Percentiles rank a stretch among this genome's conserved stretches.
These are phyloP conservation scores for Mycena galopus DNA, from an alignment of 768 basidiomycete genomes.

Conservation along the genomic window DNA sequence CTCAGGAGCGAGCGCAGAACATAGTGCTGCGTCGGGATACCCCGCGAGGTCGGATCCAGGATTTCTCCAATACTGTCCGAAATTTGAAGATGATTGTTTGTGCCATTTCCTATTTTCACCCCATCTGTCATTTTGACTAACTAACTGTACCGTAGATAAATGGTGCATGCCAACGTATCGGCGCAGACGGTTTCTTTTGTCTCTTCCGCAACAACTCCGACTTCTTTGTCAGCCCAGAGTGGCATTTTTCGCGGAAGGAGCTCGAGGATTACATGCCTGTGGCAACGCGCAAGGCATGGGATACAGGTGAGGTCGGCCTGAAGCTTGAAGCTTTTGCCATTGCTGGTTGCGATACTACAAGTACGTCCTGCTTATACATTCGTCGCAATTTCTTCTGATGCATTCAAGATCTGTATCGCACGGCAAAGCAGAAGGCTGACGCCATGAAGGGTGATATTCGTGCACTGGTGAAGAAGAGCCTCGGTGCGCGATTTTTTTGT, in stretches of 20 bases:
- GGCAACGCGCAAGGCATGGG: too few species aligned
- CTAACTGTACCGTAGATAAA: neutral
- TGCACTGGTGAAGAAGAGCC: neutral
- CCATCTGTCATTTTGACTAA: neutral
- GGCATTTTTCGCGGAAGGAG: too few species aligned
- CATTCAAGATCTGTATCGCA: neutral
- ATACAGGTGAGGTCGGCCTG: too few species aligned
- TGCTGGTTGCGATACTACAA: neutral
- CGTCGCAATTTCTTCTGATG: neutral
- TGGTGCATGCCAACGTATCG: neutral
- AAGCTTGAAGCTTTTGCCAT: too few species aligned
- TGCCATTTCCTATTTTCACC: neutral
- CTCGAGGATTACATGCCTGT: too few species aligned
- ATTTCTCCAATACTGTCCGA: slow-evolving; percentile 3
- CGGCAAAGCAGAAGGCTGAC: neutral
- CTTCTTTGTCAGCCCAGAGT: too few species aligned
- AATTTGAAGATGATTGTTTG: slow-evolving; percentile 24
- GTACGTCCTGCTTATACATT: neutral
- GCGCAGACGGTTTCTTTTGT: neutral
- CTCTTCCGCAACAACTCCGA: too few species aligned
- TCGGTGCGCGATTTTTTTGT: neutral
- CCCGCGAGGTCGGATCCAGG: slow-evolving; percentile 22
- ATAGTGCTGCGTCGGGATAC: slow-evolving; percentile 10
- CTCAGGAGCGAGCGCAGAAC: neutral
- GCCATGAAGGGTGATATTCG: neutral